Evolutionary conservation across 1,284 basidiomycete genomes (phyloP).

Genomic region (Apiotrichum veenhuisii): DNA sequence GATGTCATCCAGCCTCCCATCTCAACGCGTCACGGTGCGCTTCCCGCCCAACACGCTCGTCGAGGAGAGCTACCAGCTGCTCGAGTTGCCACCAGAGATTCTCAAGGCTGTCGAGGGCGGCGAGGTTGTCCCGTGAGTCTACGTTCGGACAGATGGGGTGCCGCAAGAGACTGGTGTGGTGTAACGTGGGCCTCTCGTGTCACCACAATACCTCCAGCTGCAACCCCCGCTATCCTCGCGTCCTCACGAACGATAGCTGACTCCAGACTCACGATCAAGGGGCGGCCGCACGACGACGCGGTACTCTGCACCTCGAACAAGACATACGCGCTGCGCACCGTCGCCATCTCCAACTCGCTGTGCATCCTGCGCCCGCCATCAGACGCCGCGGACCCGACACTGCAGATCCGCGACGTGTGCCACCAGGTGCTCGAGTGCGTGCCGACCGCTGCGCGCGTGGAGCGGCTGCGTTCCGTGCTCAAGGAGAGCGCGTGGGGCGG

Average conservation of each 20-base stretch:
- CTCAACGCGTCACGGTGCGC: conserved; percentile 21
- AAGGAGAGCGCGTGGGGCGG: conserved; percentile 62
- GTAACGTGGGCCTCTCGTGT: no score
- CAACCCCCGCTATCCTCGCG: background rate
- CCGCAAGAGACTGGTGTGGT: no score
- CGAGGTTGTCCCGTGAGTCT: conserved; percentile 37
- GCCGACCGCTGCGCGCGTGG: conserved; percentile 66
- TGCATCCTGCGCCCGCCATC: conserved; percentile 60
- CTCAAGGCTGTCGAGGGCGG: conserved; percentile 41
- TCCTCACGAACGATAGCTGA: background rate
- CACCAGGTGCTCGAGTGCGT: conserved; percentile 73
- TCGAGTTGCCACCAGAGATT: conserved; percentile 48
- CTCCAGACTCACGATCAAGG: conserved; percentile 72
- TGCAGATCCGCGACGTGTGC: conserved; percentile 52
- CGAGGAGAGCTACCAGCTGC: conserved; percentile 45
- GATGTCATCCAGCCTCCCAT: conserved; percentile 13
- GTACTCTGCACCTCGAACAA: conserved; percentile 74
- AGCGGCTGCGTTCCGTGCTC: conserved; percentile 62
- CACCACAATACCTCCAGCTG: no score
- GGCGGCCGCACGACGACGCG: conserved; percentile 72
- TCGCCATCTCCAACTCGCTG: conserved; percentile 78
- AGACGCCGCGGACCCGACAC: conserved; percentile 10
- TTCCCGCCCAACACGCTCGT: conserved; percentile 16
- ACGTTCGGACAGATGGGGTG: no score
- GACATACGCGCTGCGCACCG: conserved; percentile 75